These are phyloP conservation scores for Melanomma pulvis-pyrius DNA, from an alignment of 495 filamentous ascomycete genomes.

Conservation along the genomic window DNA sequence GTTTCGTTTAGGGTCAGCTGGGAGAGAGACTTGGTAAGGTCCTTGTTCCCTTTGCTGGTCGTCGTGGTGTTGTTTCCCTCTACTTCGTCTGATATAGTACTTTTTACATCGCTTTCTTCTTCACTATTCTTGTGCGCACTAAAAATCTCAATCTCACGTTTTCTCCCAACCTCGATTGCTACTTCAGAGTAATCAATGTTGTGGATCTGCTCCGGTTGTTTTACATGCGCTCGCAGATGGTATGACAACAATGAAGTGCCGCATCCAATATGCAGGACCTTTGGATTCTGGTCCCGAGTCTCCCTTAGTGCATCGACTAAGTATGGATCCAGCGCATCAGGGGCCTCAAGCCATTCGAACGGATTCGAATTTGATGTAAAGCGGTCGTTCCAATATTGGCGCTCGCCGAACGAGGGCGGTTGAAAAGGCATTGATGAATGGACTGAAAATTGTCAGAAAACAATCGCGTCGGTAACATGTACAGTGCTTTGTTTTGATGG, in stretches of 20 bases:
- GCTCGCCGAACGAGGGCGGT: slow-evolving; percentile 29
- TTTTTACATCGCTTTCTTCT: not conserved
- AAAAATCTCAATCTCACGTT: slow-evolving; percentile 34
- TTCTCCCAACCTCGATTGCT: slow-evolving; percentile 29
- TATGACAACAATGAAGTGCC: slow-evolving; percentile 38
- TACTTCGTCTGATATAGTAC: not conserved
- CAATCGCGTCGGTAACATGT: too few species aligned
- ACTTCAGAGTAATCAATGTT: slow-evolving; percentile 40
- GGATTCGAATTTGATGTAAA: slow-evolving; percentile 33
- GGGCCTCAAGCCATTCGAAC: slow-evolving; percentile 39
- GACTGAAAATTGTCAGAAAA: slow-evolving; percentile 4
- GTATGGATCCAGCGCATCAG: slow-evolving; percentile 32
- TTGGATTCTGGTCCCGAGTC: slow-evolving; percentile 4
- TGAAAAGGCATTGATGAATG: slow-evolving; percentile 26
- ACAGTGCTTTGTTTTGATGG: not conserved
- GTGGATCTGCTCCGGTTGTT: slow-evolving; percentile 28
- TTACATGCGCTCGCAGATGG: slow-evolving; percentile 37
- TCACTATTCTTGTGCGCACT: not conserved
- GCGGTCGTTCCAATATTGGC: slow-evolving; percentile 37
- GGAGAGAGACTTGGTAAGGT: not conserved
- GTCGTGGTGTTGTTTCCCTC: not conserved
- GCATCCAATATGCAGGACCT: slow-evolving; percentile 40
- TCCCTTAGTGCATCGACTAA: slow-evolving; percentile 22
- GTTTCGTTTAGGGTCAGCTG: not conserved
- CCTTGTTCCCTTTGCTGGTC: not conserved